Conservation (phyloP, 805 yeast genomes). For the Zygosaccharomyces kombuchaensis region DNA sequence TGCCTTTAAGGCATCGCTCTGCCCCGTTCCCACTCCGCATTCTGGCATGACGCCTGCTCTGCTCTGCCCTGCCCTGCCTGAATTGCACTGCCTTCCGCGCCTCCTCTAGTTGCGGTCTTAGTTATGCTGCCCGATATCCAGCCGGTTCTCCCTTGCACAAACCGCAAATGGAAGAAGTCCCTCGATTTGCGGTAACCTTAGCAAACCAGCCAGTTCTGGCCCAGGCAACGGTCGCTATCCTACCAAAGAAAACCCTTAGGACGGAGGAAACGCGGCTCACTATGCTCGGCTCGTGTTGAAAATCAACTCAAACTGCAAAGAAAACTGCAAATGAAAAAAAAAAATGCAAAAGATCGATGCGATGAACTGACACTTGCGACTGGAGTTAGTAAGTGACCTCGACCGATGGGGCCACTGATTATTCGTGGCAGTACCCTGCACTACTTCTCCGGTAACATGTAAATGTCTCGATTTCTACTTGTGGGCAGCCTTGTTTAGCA, state of each 20-base stretch:
- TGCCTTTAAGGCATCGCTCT: no score
- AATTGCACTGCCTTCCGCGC: no score
- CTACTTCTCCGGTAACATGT: not conserved
- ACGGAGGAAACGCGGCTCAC: not conserved
- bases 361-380: slow-evolving; percentile 1
- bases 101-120: no score
- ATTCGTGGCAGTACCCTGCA: not conserved
- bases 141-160: not conserved
- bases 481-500: not conserved
- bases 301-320: slow-evolving; percentile 3
- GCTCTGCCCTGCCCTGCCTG: no score
- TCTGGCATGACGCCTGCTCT: no score
- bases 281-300: slow-evolving; percentile 2
- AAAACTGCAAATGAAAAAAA: not conserved
- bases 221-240: not conserved
- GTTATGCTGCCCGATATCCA: not conserved
- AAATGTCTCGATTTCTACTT: slow-evolving; percentile 2
- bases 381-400: not conserved
- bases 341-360: not conserved
- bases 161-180: not conserved
- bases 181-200: not conserved
- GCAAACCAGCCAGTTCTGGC: not conserved
- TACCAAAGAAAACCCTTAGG: not conserved
- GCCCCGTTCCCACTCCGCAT: no score
- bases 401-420: not conserved